Evolutionary conservation across 1,139 yeast genomes (phyloP), one percentile per base, ranked within the genome.

Genomic region (Hyphopichia wangnamkhiaoensis): DNA sequence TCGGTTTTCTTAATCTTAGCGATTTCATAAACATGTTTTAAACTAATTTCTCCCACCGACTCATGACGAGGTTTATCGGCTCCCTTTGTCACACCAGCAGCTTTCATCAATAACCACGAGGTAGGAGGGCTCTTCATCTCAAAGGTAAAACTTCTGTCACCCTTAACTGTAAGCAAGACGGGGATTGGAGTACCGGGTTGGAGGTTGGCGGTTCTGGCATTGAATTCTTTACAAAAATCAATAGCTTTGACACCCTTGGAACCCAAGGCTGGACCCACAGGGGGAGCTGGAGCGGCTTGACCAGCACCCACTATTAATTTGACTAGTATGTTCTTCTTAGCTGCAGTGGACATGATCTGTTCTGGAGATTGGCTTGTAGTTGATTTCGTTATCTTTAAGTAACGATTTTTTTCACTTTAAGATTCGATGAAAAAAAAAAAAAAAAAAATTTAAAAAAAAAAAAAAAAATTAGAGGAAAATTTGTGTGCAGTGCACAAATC

Each of bases 241-340:
- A 93, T 94, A 47, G 98, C 98, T 63, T 94, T 94, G 41, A 93
- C 96, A 71, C 98, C 99, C 62, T 93, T 91, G 44, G 98, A 93
- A 49, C 98, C 99, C 41, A 93, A 73, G 0, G 98, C 98, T 29
- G 99, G 99, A 49, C 99, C 98, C 17, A 93, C 98, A 5, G 99
- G 99, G 26, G 99, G 99, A 1, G 96, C 85, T 31, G 99, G 98
- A 1, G 98, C 94, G 0, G 99, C 99, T 61, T 90, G 90, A 6
- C 98, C 98, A 4, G 98, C 98, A n/a, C 94, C 96, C 4, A 93
- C 98, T 42, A 93, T 83, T 48, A 93, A 79, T 64, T 91, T 93
- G 42, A 93, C 90, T 53, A 91, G 63, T 38, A 85, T 76, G 48
- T 64, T 66, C 50, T 64, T 67, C 15, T 52, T 58, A 9, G 24